Percentiles rank a stretch among this genome's conserved stretches.
phyloP scores from a whole-genome alignment of 169 alveolate genomes.

The Plasmodium billcollinsi region DNA sequence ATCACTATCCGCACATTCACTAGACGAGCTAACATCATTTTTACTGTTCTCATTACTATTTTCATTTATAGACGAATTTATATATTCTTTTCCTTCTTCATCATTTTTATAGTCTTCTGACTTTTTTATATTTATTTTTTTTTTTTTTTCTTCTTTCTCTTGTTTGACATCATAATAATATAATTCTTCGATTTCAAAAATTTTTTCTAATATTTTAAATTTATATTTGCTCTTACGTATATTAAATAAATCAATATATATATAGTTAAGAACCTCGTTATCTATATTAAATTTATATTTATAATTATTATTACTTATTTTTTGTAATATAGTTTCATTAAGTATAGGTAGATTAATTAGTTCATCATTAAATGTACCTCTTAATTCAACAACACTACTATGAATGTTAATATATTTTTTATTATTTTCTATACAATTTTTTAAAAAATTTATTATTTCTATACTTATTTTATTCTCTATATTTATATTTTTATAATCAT shows the following conservation, averaged over 20 bases:
- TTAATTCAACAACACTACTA: slow-evolving; percentile 55
- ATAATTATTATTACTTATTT: slow-evolving; percentile 50
- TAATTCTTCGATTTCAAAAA: slow-evolving; percentile 61
- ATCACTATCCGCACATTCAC: slow-evolving; percentile 55
- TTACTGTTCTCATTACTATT: slow-evolving; percentile 7
- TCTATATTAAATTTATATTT: slow-evolving; percentile 67
- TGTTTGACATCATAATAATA: slow-evolving; percentile 35
- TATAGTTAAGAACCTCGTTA: slow-evolving; percentile 25
- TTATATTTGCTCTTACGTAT: slow-evolving; percentile 63
- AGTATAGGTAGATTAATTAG: slow-evolving; percentile 43
- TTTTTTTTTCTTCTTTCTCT: neutral
- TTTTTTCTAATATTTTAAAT: slow-evolving; percentile 50
- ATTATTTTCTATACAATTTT: slow-evolving; percentile 20
- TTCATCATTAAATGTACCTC: slow-evolving; percentile 65
- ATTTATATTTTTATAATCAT: slow-evolving; percentile 61
- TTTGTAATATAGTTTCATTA: slow-evolving; percentile 53
- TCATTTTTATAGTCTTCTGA: neutral
- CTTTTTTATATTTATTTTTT: neutral
- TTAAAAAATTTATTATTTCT: slow-evolving; percentile 50
- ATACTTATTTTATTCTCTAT: slow-evolving; percentile 55
- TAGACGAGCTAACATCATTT: slow-evolving; percentile 9
- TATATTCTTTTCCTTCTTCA: neutral
- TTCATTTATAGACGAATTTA: neutral
- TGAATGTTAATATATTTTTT: slow-evolving; percentile 21
- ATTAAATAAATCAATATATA: slow-evolving; percentile 61